Evolutionary conservation across 1,139 yeast species (phyloP).

Genomic region (Yamadazyma aaseri): DNA sequence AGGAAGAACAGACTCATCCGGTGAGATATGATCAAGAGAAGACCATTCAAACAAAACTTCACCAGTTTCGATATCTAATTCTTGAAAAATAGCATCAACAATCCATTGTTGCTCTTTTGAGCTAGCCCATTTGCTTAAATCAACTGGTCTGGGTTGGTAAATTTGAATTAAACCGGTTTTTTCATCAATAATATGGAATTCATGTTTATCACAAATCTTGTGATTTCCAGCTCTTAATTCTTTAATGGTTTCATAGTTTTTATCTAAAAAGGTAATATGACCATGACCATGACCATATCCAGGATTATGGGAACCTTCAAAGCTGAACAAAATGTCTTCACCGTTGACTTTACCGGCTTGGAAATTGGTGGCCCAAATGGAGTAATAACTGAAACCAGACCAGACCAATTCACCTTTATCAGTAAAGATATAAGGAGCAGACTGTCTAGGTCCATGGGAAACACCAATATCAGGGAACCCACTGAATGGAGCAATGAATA

Average conservation of each 20-base stretch:
- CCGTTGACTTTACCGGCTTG: conserved; percentile 28
- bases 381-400: conserved; percentile 31
- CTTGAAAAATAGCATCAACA: conserved; percentile 33
- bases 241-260: conserved; percentile 24
- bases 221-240: conserved; percentile 33
- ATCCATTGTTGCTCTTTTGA: conserved; percentile 29
- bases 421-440: conserved; percentile 32
- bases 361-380: conserved; percentile 33
- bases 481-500: conserved; percentile 31
- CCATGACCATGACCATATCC: conserved; percentile 37
- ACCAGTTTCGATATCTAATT: conserved; percentile 34
- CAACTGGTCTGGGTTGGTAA: conserved; percentile 29
- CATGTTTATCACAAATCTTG: conserved; percentile 31
- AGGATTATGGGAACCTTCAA: conserved; percentile 34
- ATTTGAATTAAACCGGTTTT: conserved; percentile 28
- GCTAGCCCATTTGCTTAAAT: conserved; percentile 25
- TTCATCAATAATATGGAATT: conserved; percentile 30
- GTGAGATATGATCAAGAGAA: conserved; percentile 35
- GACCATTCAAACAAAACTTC: conserved; percentile 38
- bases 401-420: conserved; percentile 33
- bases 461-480: conserved; percentile 22
- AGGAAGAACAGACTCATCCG: conserved; percentile 27
- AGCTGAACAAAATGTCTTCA: conserved; percentile 25
- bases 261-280: conserved; percentile 28
- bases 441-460: conserved; percentile 24